Evolutionary conservation across 306 rosid genomes (phyloP).

Genomic region (Vachellia collinsii): DNA sequence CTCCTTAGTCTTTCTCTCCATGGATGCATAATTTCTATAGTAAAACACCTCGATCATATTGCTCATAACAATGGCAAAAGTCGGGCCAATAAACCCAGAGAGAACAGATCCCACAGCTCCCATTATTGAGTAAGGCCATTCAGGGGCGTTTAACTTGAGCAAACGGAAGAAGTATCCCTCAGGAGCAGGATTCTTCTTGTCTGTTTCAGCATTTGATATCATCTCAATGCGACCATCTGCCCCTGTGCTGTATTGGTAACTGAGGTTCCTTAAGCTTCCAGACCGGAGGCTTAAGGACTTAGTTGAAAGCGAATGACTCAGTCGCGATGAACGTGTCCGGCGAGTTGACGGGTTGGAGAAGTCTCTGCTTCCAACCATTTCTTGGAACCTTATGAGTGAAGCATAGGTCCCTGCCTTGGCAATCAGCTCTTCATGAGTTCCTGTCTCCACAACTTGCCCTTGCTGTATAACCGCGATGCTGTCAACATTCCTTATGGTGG

Average conservation of each 20-base stretch:
- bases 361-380: slow-evolving; percentile 83
- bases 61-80: slow-evolving; percentile 98
- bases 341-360: slow-evolving; percentile 89
- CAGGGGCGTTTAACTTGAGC: slow-evolving; percentile 87
- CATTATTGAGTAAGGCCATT: slow-evolving; percentile 99
- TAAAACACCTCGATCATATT: slow-evolving; percentile 97
- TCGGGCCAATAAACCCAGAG: slow-evolving; percentile 95
- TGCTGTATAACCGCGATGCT: slow-evolving; percentile 92
- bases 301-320: slow-evolving; percentile 90
- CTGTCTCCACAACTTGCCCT: slow-evolving; percentile 94
- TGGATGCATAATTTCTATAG: slow-evolving; percentile 70
- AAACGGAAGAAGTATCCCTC: slow-evolving; percentile 77
- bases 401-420: slow-evolving; percentile 86
- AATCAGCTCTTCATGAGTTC: slow-evolving; percentile 91
- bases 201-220: slow-evolving; percentile 95
- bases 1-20: slow-evolving; percentile 94
- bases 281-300: slow-evolving; percentile 92
- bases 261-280: slow-evolving; percentile 88
- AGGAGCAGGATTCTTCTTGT: slow-evolving; percentile 85
- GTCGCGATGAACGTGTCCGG: slow-evolving; percentile 78
- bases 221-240: slow-evolving; percentile 97
- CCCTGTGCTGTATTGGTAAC: slow-evolving; percentile 94
- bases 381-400: slow-evolving; percentile 92
- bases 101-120: slow-evolving; percentile 93
- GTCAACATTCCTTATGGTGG: slow-evolving; percentile 91